Percentiles rank a stretch among this genome's conserved stretches.
phyloP scores from a whole-genome alignment of 2,329 filamentous ascomycete genomes.

The Gnomoniopsis sp. region DNA sequence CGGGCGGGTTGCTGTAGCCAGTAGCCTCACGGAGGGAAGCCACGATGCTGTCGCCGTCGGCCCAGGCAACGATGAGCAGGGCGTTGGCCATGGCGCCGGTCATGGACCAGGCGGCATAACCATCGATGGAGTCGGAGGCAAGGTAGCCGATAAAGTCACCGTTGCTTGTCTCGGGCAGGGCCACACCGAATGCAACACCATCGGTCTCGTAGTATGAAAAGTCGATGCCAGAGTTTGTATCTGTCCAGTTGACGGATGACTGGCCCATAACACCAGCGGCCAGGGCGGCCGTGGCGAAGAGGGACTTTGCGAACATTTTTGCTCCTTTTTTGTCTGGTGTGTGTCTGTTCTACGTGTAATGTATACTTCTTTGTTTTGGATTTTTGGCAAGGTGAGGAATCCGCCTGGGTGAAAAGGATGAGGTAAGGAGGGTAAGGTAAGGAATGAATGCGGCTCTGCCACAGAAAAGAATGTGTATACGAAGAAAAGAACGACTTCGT shows the following conservation, averaged over 20 bases:
- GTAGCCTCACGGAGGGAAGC: conserved; percentile 22
- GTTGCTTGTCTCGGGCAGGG: conserved; percentile 43
- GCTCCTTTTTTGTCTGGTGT: neutral
- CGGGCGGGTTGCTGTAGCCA: conserved; percentile 37
- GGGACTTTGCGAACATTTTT: conserved; percentile 3
- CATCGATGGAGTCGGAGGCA: conserved; percentile 37
- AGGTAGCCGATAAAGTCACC: conserved; percentile 55
- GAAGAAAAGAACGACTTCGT: conserved; percentile 18
- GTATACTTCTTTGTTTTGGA: neutral
- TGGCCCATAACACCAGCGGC: conserved; percentile 15
- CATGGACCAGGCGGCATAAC: conserved; percentile 46
- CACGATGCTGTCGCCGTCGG: conserved; percentile 35
- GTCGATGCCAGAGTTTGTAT: conserved; percentile 12
- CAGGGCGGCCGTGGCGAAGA: conserved; percentile 15
- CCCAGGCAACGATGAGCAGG: conserved; percentile 43
- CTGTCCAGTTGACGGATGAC: conserved; percentile 11
- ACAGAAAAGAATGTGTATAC: conserved; percentile 15
- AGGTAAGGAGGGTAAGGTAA: neutral
- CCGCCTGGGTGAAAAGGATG: conserved; percentile 5
- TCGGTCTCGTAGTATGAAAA: conserved; percentile 17
- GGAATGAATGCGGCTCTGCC: conserved; percentile 17
- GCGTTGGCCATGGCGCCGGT: conserved; percentile 40
- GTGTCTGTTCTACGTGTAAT: neutral
- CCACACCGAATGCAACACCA: conserved; percentile 41
- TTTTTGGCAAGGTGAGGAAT: conserved; percentile 3